Percentiles rank a stretch among this genome's conserved stretches.
Evolutionary conservation across 495 filamentous ascomycete genomes (phyloP).

Genomic region (Parathielavia appendiculata): DNA sequence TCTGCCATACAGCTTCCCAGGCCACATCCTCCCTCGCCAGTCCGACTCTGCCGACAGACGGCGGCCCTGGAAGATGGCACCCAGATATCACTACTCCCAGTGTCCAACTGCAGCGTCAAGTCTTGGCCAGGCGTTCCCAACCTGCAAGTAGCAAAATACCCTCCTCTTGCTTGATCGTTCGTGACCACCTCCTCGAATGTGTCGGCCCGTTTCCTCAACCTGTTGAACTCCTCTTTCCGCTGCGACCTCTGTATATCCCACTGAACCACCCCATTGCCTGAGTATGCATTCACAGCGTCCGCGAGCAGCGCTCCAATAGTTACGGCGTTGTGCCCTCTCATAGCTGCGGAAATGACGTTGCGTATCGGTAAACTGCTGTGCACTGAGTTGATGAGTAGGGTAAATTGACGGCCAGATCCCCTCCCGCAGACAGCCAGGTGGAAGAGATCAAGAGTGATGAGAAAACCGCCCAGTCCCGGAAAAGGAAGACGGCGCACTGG

Average conservation of each 20-base stretch:
- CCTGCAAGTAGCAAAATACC: slow-evolving; percentile 65
- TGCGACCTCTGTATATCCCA: slow-evolving; percentile 39
- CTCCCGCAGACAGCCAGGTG: no score
- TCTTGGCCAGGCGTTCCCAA: slow-evolving; percentile 67
- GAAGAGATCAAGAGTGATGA: no score
- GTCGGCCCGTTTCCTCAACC: slow-evolving; percentile 31
- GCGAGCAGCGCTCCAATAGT: slow-evolving; percentile 32
- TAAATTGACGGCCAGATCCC: no score
- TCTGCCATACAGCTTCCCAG: slow-evolving; percentile 45
- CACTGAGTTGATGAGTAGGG: no score
- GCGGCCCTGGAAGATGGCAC: slow-evolving; percentile 57
- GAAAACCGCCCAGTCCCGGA: no score
- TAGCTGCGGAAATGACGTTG: slow-evolving; percentile 10
- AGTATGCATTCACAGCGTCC: slow-evolving; percentile 26
- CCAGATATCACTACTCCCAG: slow-evolving; percentile 90
- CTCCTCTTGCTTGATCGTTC: slow-evolving; percentile 42
- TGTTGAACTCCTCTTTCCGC: slow-evolving; percentile 14
- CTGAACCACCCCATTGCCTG: slow-evolving; percentile 34
- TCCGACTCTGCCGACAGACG: slow-evolving; percentile 45
- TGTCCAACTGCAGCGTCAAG: slow-evolving; percentile 68
- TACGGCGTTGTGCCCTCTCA: slow-evolving; percentile 26
- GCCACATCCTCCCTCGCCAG: slow-evolving; percentile 34
- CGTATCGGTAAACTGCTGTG: no score
- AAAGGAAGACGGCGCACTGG: no score
- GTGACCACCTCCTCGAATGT: slow-evolving; percentile 38